Conservation (phyloP, 2,329 filamentous ascomycete species). For the Cytospora paraplurivora region DNA sequence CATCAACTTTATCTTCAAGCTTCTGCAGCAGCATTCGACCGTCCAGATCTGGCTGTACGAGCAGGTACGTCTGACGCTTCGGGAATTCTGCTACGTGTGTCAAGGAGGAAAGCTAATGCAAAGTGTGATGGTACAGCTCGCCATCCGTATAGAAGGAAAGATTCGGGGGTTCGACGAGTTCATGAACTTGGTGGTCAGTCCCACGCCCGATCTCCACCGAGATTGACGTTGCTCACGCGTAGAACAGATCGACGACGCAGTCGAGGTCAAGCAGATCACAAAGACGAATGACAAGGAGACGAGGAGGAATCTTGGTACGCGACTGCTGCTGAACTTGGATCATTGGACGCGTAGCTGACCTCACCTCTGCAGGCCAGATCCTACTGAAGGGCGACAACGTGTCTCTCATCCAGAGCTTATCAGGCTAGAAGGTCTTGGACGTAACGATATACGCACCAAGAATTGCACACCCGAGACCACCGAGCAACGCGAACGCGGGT, state of each 20-base stretch:
- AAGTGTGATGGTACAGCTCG: slow-evolving; percentile 49
- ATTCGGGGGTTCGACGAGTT: slow-evolving; percentile 98
- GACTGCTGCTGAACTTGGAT: background rate
- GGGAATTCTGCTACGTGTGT: background rate
- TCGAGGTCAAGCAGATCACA: slow-evolving; percentile 84
- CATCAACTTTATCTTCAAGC: slow-evolving; percentile 90
- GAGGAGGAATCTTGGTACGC: slow-evolving; percentile 51
- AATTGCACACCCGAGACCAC: slow-evolving; percentile 5
- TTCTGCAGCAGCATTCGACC: slow-evolving; percentile 59
- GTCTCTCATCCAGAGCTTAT: slow-evolving; percentile 69
- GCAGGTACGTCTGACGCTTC: slow-evolving; percentile 50
- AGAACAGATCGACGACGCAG: slow-evolving; percentile 74
- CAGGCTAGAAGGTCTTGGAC: slow-evolving; percentile 31
- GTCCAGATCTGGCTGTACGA: slow-evolving; percentile 83
- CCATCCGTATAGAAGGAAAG: slow-evolving; percentile 92
- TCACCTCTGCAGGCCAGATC: slow-evolving; percentile 67
- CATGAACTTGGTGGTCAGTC: slow-evolving; percentile 76
- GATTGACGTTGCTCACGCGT: background rate
- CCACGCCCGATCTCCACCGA: background rate
- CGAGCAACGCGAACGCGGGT: slow-evolving; percentile 3
- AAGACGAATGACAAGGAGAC: slow-evolving; percentile 77
- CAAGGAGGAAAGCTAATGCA: slow-evolving; percentile 2
- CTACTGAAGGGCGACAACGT: slow-evolving; percentile 88
- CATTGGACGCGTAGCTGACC: slow-evolving; percentile 33
- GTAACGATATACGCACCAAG: slow-evolving; percentile 9